phyloP scores from a whole-genome alignment of 1,139 yeast genomes.

The Suhomyces chickasaworum region DNA sequence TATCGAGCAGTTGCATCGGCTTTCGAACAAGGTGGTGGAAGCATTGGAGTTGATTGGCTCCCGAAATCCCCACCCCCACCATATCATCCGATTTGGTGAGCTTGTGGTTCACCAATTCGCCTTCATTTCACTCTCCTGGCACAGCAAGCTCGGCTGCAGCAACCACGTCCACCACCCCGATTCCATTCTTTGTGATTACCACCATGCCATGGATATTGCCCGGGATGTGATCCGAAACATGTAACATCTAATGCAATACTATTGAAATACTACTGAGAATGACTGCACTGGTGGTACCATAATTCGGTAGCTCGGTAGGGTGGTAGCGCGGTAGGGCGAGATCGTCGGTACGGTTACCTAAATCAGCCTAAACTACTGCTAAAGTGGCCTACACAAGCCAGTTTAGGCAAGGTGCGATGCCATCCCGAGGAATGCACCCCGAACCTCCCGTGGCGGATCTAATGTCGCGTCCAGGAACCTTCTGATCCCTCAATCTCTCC shows the following conservation, averaged over 20 bases:
- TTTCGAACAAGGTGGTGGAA: neutral
- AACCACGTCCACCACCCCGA: neutral
- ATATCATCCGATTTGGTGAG: neutral
- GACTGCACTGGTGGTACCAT: too few species aligned
- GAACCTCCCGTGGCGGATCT: too few species aligned
- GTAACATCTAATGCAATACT: too few species aligned
- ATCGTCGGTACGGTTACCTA: too few species aligned
- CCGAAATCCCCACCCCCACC: neutral
- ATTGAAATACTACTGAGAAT: too few species aligned
- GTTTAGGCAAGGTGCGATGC: too few species aligned
- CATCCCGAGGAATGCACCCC: too few species aligned
- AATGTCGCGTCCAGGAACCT: too few species aligned
- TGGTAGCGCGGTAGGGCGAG: too few species aligned
- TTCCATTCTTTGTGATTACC: constrained; percentile 1
- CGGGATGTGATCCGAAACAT: neutral
- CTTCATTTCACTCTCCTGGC: constrained; percentile 8
- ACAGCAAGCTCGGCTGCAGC: constrained; percentile 1
- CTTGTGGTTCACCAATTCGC: constrained; percentile 5
- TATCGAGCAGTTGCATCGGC: neutral
- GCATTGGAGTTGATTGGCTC: neutral
- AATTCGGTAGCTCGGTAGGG: too few species aligned
- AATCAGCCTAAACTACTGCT: neutral
- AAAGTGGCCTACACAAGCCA: too few species aligned
- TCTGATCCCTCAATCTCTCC: too few species aligned
- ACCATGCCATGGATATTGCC: constrained; percentile 4